phyloP scores from a whole-genome alignment of 768 basidiomycete genomes.

The Mycena amicta region DNA sequence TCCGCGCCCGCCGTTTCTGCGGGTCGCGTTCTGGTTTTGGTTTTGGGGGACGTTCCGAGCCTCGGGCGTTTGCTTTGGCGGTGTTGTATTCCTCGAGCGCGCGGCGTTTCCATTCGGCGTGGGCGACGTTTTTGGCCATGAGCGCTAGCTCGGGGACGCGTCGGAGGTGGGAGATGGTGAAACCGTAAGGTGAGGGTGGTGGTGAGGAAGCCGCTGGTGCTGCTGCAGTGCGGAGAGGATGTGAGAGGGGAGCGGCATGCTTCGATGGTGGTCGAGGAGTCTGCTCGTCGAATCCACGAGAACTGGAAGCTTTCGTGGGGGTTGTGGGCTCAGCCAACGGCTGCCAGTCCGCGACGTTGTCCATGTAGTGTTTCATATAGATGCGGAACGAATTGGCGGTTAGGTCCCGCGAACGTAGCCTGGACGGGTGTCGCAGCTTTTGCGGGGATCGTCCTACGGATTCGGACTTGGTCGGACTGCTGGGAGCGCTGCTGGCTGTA shows the following conservation, averaged over 20 bases:
- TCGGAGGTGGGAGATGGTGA: constrained; percentile 73
- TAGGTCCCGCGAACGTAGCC: constrained; percentile 66
- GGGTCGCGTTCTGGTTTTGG: constrained; percentile 15
- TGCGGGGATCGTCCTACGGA: constrained; percentile 29
- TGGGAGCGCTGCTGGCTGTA: constrained; percentile 5
- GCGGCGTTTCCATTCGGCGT: constrained; percentile 60
- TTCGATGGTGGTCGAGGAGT: constrained; percentile 31
- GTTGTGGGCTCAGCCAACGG: constrained; percentile 27
- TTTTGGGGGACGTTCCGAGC: constrained; percentile 12
- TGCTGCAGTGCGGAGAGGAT: too few species aligned
- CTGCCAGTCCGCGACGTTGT: constrained; percentile 42
- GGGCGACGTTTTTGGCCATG: constrained; percentile 66
- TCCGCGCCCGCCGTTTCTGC: constrained; percentile 42
- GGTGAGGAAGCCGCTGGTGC: not conserved
- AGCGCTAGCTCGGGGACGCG: constrained; percentile 73
- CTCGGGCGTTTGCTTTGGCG: constrained; percentile 33
- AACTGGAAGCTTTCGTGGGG: constrained; percentile 38
- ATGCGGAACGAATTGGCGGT: constrained; percentile 73
- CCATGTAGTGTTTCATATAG: constrained; percentile 82
- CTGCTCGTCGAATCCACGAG: constrained; percentile 14
- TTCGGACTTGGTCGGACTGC: constrained; percentile 5
- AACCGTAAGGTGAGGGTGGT: constrained; percentile 42
- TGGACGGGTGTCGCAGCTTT: constrained; percentile 73
- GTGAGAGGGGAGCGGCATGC: constrained; percentile 10
- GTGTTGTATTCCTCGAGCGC: constrained; percentile 50